Conservation (phyloP, 257 asterid species). For the Salvia rosmarinus region DNA sequence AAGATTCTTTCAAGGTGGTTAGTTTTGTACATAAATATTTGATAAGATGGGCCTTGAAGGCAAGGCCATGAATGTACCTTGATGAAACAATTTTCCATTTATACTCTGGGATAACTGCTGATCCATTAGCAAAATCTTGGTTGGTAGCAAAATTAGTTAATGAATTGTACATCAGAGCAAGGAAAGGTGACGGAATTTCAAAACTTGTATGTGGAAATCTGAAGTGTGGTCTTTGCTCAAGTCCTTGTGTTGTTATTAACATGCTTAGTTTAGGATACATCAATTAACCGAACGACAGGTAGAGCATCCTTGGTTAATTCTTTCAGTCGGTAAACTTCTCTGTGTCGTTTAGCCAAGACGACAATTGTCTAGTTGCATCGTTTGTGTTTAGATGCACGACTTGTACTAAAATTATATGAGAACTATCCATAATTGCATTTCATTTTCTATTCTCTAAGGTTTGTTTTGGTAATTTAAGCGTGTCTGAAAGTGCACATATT, state of each 20-base stretch:
- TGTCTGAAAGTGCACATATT: too few relatives aligned
- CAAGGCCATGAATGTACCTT: background rate
- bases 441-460: background rate
- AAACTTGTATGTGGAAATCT: constrained; percentile 27
- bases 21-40: constrained; percentile 30
- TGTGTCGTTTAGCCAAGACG: too few relatives aligned
- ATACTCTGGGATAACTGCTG: constrained; percentile 19
- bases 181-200: constrained; percentile 25
- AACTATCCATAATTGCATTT: background rate
- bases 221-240: constrained; percentile 26
- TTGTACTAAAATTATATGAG: background rate
- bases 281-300: background rate
- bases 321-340: too few relatives aligned
- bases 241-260: constrained; percentile 17
- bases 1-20: constrained; percentile 30
- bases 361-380: too few relatives aligned
- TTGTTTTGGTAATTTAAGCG: too few relatives aligned
- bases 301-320: background rate
- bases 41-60: constrained; percentile 20
- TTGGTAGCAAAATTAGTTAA: constrained; percentile 29
- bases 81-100: constrained; percentile 24
- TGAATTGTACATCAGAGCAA: constrained; percentile 34
- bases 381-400: too few relatives aligned
- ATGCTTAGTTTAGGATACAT: constrained; percentile 18
- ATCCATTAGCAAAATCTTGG: constrained; percentile 25